Base-by-base conservation (phyloP, 2,329 filamentous ascomycete genomes). In the Diaporthe humulicola region DNA sequence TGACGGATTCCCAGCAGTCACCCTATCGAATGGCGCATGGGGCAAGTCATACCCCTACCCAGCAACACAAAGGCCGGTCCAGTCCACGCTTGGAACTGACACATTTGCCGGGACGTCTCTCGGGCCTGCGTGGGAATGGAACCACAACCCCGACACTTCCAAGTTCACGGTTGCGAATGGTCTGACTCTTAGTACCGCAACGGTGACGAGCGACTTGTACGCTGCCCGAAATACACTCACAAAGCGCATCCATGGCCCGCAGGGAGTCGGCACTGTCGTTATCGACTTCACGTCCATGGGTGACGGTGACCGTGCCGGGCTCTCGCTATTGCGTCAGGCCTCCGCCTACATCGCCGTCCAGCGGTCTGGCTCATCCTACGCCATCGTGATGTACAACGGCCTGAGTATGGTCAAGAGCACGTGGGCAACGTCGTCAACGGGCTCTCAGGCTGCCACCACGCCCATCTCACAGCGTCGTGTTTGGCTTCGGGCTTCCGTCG, bases 91-190 rank as follows among this genome's bases (percentile, higher is more conserved):
- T 4, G 58, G 58, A n/a, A 64, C 58, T 0, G 38, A 64, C 9
- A 22, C 25, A 8, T 64, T 64, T 12, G 1, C 58, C 2, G 58
- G 86, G 0, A 78, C 81, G 0, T 76, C 81, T 0, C 82, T 91
- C 0, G 80, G 83, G 6, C 83, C 84, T 0, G 82, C 86, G 2
- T 92, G 88, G 87, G 90, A 92, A 79, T 92, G 89, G 89, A 92
- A 91, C 78, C 90, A 91, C 76, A 91, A 91, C 79, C 90, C 90
- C 0, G 88, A 91, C 71, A 84, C 81, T 0, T 82, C 79, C 17
- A 86, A 85, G 9, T 91, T 81, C 77, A 79, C 78, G 1, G 82
- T 90, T 10, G 79, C 83, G 45, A 81, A 85, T 33, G 86, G 87
- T 1, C 77, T 91, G 3, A 84, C 82, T 0, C 82, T 91, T 1